Evolutionary conservation across 129 eudicot species (phyloP), one percentile per base, ranked within the genome.

Genomic region (Glebionis coronaria): DNA sequence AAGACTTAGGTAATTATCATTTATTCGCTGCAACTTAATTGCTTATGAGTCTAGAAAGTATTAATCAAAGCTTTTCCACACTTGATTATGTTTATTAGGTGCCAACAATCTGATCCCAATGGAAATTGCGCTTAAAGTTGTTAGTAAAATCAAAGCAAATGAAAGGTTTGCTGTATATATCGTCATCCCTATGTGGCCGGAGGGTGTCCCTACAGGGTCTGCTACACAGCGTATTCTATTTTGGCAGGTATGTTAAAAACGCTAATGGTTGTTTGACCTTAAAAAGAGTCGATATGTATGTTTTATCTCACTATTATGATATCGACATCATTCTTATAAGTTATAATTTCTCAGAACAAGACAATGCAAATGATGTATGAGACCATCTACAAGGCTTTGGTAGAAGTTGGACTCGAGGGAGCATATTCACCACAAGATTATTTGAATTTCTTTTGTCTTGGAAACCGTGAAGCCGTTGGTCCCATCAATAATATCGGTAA

Each of bases 281-380:
- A 12, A 53, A 67, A 31, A 67, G 31, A 18, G 44, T 23, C 55
- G 13, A 35, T 40, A 40, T 38, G 64, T 63, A n/a, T 69, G 27
- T 2, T 45, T 27, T 70, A 49, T 70, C 21, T 45, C 12, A 23
- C 47, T 29, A 69, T 20, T 35, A n/a, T 53, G 12, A 44, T 44
- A 38, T 21, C 15, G 31, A 2, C 61, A 52, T 20, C 38, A 62
- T 18, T 35, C 13, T 68, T 67, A 9, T 61, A 9, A 68, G 27
- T 68, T 67, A 9, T 61, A 9, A 68, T 27, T 42, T 70, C 63
- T 44, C 87, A 92, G 96, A 79, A 92, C 46, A 92, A 88, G 78
- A 92, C 98, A 20, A 91, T 91, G 96, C 96, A 88, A 91, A 91
- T 91, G 98, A 91, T 91, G 98, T 91, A 91, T 40, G 98, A 92